Conservation (phyloP, 2,329 filamentous ascomycete genomes). For the Aspergillus puulaauensis region DNA sequence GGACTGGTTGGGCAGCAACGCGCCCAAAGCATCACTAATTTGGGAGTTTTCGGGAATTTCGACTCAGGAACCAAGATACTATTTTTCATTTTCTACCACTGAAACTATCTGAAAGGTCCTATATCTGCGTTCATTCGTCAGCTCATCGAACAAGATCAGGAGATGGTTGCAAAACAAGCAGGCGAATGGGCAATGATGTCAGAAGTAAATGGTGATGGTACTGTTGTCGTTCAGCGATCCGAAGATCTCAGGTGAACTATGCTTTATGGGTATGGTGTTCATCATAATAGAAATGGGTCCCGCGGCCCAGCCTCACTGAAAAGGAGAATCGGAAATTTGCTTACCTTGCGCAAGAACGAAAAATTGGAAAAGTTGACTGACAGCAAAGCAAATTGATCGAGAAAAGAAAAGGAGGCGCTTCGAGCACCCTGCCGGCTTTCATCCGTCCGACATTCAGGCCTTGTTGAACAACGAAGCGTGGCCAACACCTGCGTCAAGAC, state of each 20-base stretch:
- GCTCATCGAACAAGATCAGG: background rate
- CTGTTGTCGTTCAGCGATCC: constrained; percentile 42
- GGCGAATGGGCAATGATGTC: constrained; percentile 23
- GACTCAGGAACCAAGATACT: constrained; percentile 6
- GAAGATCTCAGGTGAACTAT: constrained; percentile 46
- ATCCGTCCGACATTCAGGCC: constrained; percentile 5
- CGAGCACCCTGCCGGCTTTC: background rate
- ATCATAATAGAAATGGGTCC: constrained; percentile 30
- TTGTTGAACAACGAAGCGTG: background rate
- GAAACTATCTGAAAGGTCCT: constrained; percentile 4
- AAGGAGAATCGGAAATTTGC: constrained; percentile 10
- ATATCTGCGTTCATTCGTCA: constrained; percentile 6
- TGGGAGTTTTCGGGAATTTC: constrained; percentile 12
- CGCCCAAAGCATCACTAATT: constrained; percentile 14
- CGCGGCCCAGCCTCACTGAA: background rate
- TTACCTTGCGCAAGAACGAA: constrained; percentile 17
- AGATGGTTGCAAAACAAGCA: constrained; percentile 9
- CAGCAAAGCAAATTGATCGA: background rate
- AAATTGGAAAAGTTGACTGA: background rate
- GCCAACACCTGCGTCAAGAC: background rate
- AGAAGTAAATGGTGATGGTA: constrained; percentile 40
- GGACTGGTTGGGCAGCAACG: constrained; percentile 38
- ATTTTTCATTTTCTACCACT: constrained; percentile 6
- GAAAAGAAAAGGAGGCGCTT: background rate
- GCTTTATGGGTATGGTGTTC: constrained; percentile 38